Evolutionary conservation across 768 basidiomycete species (phyloP).

Genomic region (Russula olivacea): DNA sequence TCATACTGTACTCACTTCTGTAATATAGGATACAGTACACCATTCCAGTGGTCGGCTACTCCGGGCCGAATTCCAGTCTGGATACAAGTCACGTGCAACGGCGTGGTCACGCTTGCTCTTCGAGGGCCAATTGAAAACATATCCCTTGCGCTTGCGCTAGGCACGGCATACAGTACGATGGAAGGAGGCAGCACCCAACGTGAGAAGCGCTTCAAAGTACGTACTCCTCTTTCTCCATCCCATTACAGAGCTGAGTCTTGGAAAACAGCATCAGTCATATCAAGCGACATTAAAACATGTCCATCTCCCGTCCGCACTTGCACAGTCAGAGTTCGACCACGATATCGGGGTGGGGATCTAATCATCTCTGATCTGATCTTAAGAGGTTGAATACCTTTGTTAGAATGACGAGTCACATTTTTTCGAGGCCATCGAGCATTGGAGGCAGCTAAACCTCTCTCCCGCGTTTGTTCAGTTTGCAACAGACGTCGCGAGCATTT

Average conservation of each 20-base stretch:
- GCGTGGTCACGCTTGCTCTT: too few relatives aligned
- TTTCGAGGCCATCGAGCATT: slow-evolving; percentile 63
- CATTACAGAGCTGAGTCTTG: not conserved
- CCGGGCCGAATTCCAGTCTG: too few relatives aligned
- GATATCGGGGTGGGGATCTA: slow-evolving; percentile 45
- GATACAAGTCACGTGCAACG: not conserved
- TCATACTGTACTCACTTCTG: too few relatives aligned
- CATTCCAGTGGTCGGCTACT: too few relatives aligned
- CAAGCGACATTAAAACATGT: slow-evolving; percentile 59
- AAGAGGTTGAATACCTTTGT: not conserved
- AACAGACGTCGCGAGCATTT: slow-evolving; percentile 50
- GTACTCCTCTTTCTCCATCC: slow-evolving; percentile 1
- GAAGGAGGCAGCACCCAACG: slow-evolving; percentile 27
- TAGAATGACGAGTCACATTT: slow-evolving; percentile 80
- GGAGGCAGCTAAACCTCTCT: slow-evolving; percentile 75
- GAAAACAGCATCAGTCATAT: slow-evolving; percentile 65
- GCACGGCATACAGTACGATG: not conserved
- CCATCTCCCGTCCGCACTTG: slow-evolving; percentile 62
- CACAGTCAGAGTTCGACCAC: slow-evolving; percentile 45
- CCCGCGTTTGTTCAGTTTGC: slow-evolving; percentile 70
- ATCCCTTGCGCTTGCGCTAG: not conserved
- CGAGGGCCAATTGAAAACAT: too few relatives aligned
- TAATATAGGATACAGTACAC: too few relatives aligned
- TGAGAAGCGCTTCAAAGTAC: slow-evolving; percentile 49
- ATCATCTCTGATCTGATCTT: not conserved